These are phyloP conservation scores for Saccharomycopsis fermentans DNA, from an alignment of 805 yeast genomes.

Conservation along the genomic window DNA sequence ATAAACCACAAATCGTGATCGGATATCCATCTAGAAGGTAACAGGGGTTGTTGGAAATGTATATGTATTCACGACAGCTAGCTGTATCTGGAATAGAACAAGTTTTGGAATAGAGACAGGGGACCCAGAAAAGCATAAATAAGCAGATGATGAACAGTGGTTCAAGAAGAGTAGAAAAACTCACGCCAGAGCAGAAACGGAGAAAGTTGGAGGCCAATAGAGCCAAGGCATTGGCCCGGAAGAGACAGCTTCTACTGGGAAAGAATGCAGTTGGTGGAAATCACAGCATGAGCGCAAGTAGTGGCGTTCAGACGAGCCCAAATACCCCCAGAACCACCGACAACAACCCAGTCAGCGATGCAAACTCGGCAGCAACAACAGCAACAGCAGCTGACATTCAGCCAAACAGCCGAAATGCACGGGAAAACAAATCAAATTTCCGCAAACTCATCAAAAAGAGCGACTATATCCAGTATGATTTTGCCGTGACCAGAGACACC, in stretches of 20 bases:
- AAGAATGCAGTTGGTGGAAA: not conserved
- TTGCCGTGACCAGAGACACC: constrained; percentile 81
- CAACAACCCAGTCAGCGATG: too few species aligned
- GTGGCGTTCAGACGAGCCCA: too few species aligned
- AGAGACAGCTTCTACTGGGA: constrained; percentile 19
- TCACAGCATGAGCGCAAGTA: too few species aligned
- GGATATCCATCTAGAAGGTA: too few species aligned
- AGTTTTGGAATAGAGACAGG: not conserved
- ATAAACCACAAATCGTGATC: too few species aligned
- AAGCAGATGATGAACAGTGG: not conserved
- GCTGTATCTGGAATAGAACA: not conserved
- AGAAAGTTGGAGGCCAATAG: constrained; percentile 43
- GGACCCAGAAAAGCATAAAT: too few species aligned
- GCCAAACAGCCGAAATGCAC: constrained; percentile 5
- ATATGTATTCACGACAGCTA: too few species aligned
- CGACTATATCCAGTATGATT: constrained; percentile 76
- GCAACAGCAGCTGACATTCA: not conserved
- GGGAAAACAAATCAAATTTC: constrained; percentile 21
- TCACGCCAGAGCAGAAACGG: constrained; percentile 18
- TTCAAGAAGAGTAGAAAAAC: constrained; percentile 3
- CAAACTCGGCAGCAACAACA: too few species aligned
- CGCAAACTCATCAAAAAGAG: constrained; percentile 43
- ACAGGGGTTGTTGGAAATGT: too few species aligned
- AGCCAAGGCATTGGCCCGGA: constrained; percentile 40
- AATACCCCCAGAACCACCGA: too few species aligned